phyloP scores from a whole-genome alignment of 192 early-diverging fungal genomes.

The Lobosporangium transversale region DNA sequence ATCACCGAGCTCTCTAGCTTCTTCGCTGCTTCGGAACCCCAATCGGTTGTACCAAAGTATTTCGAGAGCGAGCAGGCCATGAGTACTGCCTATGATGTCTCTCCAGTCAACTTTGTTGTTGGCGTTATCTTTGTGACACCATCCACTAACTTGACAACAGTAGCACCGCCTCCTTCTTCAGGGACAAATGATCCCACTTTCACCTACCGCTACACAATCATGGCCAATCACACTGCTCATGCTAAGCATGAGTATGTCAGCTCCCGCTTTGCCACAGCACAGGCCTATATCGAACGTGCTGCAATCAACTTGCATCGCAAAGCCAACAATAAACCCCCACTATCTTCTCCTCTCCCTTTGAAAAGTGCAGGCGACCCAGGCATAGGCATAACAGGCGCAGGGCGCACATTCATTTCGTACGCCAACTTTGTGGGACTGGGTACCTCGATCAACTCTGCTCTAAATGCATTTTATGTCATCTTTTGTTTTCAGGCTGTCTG shows the following conservation, averaged over 20 bases:
- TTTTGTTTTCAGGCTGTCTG: constrained; percentile 54
- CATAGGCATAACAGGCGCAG: constrained; percentile 8
- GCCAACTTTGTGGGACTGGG: constrained; percentile 48
- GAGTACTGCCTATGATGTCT: constrained; percentile 29
- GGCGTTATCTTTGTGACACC: constrained; percentile 42
- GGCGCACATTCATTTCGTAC: constrained; percentile 41
- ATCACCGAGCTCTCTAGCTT: constrained; percentile 41
- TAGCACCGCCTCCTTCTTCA: constrained; percentile 1
- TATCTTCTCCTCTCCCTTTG: constrained; percentile 47
- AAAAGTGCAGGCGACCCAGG: constrained; percentile 17
- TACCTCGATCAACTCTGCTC: constrained; percentile 25
- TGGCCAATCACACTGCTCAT: constrained; percentile 49
- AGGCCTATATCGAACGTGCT: constrained; percentile 55
- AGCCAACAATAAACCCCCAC: constrained; percentile 26
- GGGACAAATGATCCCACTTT: too few relatives aligned
- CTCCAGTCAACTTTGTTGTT: constrained; percentile 52
- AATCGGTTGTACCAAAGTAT: constrained; percentile 30
- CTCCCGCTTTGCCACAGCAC: constrained; percentile 51
- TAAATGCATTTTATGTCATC: constrained; percentile 53
- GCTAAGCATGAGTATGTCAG: constrained; percentile 14
- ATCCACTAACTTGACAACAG: constrained; percentile 26
- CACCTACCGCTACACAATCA: constrained; percentile 42
- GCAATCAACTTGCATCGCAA: constrained; percentile 53
- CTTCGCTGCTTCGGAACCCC: constrained; percentile 51
- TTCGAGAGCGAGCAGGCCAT: constrained; percentile 42